Evolutionary conservation across 768 basidiomycete species (phyloP).

Genomic region (Calocera cornea): DNA sequence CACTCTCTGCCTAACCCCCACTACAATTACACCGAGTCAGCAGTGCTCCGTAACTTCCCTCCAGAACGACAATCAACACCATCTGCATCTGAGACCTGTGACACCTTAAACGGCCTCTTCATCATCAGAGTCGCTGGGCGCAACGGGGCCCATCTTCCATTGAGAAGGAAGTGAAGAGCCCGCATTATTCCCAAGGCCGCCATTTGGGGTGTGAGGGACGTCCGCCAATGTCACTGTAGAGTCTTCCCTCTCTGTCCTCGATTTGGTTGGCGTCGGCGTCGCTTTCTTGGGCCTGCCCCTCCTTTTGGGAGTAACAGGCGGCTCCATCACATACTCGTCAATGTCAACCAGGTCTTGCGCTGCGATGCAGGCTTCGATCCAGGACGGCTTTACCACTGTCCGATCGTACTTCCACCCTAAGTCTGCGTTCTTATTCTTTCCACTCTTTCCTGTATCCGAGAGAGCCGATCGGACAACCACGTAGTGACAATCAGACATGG

Average conservation of each 20-base stretch:
- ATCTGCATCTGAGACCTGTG: too few relatives aligned
- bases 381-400: neutral
- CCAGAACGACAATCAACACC: too few relatives aligned
- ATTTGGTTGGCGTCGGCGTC: neutral
- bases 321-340: neutral
- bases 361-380: neutral
- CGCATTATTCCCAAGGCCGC: conserved; percentile 2
- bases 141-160: neutral
- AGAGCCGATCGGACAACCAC: neutral
- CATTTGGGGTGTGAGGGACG: conserved; percentile 2
- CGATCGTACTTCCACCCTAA: neutral
- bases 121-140: too few relatives aligned
- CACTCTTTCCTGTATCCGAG: neutral
- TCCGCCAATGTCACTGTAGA: conserved; percentile 6
- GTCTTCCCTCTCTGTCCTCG: neutral
- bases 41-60: too few relatives aligned
- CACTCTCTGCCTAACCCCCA: neutral
- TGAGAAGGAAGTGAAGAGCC: neutral
- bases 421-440: neutral
- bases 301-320: neutral
- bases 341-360: neutral
- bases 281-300: neutral
- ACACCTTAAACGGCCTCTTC: too few relatives aligned
- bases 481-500: conserved; percentile 2
- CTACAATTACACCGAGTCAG: too few relatives aligned